Evolutionary conservation across 163 green algal species (phyloP).

Genomic region (Prototheca stagnorum): DNA sequence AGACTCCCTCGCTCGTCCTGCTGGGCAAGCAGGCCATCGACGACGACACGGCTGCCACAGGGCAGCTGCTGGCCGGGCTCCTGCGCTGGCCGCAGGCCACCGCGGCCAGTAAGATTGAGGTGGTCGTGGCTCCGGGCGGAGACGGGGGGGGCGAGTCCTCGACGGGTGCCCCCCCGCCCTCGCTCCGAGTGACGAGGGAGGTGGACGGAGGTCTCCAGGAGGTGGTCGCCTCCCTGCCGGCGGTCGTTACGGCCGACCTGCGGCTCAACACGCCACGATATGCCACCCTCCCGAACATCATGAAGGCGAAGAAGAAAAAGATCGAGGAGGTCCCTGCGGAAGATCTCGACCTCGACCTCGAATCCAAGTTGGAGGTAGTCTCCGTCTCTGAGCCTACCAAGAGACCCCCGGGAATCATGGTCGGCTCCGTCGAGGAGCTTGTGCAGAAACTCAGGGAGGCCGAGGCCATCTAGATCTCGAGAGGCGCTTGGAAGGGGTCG

Average conservation of each 20-base stretch:
- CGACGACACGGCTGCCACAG: conserved; percentile 80
- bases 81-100: conserved; percentile 82
- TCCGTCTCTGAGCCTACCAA: conserved; percentile 49
- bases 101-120: conserved; percentile 67
- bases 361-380: conserved; percentile 20
- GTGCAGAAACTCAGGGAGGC: conserved; percentile 37
- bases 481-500: background rate
- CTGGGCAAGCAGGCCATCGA: conserved; percentile 92
- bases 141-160: background rate
- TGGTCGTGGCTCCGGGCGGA: conserved; percentile 10
- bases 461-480: conserved; percentile 37
- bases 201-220: conserved; percentile 69
- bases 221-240: conserved; percentile 46
- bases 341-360: conserved; percentile 19
- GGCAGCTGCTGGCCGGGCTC: conserved; percentile 79
- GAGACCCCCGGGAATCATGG: conserved; percentile 34
- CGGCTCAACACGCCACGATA: conserved; percentile 82
- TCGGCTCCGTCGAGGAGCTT: conserved; percentile 48
- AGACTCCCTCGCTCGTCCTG: conserved; percentile 47
- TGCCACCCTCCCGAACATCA: conserved; percentile 69
- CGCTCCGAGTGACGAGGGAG: conserved; percentile 23
- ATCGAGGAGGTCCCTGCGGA: conserved; percentile 34
- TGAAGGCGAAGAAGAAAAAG: conserved; percentile 75
- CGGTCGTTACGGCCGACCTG: conserved; percentile 79
- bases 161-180: conserved; percentile 13